Percentiles rank a stretch among this genome's conserved stretches.
These are phyloP conservation scores for Monilinia aucupariae DNA, from an alignment of 2,329 filamentous ascomycete species.

Conservation along the genomic window DNA sequence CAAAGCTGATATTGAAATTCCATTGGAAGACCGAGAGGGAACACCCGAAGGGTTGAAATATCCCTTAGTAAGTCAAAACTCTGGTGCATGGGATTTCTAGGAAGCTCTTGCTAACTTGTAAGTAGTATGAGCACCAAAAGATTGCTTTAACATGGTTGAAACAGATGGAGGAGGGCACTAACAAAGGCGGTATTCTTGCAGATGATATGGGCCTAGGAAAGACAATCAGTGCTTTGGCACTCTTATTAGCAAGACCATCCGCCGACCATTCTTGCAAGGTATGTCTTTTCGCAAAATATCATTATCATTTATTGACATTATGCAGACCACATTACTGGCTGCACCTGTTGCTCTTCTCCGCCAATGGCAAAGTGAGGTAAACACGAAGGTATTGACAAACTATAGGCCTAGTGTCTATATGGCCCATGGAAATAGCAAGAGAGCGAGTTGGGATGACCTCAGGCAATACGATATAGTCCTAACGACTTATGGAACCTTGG, in stretches of 20 bases:
- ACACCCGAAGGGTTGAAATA: constrained; percentile 65
- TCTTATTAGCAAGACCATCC: constrained; percentile 55
- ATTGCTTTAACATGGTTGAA: constrained; percentile 72
- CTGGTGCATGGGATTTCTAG: not conserved
- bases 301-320: constrained; percentile 15
- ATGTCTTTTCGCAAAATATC: constrained; percentile 11
- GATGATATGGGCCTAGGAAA: constrained; percentile 84
- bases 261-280: constrained; percentile 40
- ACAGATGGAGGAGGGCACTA: constrained; percentile 63
- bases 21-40: constrained; percentile 56
- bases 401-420: constrained; percentile 61
- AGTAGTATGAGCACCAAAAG: constrained; percentile 70
- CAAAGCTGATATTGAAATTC: constrained; percentile 62
- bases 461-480: constrained; percentile 67
- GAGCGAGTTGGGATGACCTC: constrained; percentile 54
- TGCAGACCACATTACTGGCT: constrained; percentile 72
- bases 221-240: constrained; percentile 73
- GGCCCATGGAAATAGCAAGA: constrained; percentile 58
- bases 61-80: constrained; percentile 41
- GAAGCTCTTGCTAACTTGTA: constrained; percentile 17
- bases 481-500: constrained; percentile 71
- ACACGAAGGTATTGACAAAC: constrained; percentile 56
- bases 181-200: constrained; percentile 71
- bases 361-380: constrained; percentile 81
- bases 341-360: constrained; percentile 73